These are phyloP conservation scores for Fusarium lyarnte DNA, from an alignment of 2,329 filamentous ascomycete species.

Conservation along the genomic window DNA sequence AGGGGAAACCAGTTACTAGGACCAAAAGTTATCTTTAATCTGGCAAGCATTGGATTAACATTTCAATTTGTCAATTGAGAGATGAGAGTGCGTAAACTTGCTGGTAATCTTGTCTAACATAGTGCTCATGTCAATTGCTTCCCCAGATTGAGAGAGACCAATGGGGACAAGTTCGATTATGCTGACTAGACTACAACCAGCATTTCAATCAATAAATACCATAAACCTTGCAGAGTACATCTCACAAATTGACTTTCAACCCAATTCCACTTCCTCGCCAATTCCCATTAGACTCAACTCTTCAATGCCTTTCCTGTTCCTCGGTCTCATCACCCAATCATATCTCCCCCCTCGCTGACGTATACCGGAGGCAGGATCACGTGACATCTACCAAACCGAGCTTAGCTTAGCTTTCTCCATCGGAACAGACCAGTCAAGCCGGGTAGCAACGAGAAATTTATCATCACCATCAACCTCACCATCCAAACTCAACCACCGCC, in stretches of 20 bases:
- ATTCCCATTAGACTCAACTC: background rate
- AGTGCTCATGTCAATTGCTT: background rate
- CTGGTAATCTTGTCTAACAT: background rate
- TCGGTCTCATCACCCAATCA: conserved; percentile 29
- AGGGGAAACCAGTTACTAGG: background rate
- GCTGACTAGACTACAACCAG: conserved; percentile 34
- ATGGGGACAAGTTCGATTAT: conserved; percentile 33
- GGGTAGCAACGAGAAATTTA: conserved; percentile 57
- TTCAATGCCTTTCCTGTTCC: background rate
- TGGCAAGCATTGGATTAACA: background rate
- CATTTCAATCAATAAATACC: background rate
- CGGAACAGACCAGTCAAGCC: conserved; percentile 42
- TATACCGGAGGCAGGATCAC: conserved; percentile 33
- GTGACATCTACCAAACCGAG: conserved; percentile 36
- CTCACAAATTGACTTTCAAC: background rate
- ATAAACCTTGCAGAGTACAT: background rate
- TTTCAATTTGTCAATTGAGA: background rate
- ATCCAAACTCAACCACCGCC: conserved; percentile 16
- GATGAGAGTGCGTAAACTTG: background rate
- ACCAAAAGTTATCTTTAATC: background rate
- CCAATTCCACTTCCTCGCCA: background rate
- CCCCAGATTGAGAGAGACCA: conserved; percentile 17
- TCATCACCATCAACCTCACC: conserved; percentile 46
- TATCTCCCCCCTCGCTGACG: conserved; percentile 24
- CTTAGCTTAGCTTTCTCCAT: conserved; percentile 40